These are phyloP conservation scores for Saccharomyces eubayanus DNA, from an alignment of 805 yeast genomes.

Conservation along the genomic window DNA sequence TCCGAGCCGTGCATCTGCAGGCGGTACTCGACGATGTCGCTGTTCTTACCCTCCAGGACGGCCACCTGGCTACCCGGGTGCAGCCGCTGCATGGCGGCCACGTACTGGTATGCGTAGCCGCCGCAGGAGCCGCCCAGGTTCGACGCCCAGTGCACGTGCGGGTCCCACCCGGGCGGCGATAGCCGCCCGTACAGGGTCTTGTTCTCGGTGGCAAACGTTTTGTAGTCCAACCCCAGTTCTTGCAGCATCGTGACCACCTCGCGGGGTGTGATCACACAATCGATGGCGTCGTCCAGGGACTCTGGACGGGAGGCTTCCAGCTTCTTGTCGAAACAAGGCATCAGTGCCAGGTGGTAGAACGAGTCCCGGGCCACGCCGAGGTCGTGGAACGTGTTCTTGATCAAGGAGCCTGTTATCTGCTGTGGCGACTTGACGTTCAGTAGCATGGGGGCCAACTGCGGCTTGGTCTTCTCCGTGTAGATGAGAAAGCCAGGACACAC, in stretches of 20 bases:
- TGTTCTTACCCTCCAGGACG: slow-evolving; percentile 57
- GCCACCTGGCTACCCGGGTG: slow-evolving; percentile 25
- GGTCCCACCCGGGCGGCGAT: slow-evolving; percentile 27
- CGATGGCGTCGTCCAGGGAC: slow-evolving; percentile 51
- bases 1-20: slow-evolving; percentile 38
- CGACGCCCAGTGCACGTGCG: slow-evolving; percentile 56
- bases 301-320: slow-evolving; percentile 79
- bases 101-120: slow-evolving; percentile 72
- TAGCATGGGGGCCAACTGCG: slow-evolving; percentile 62
- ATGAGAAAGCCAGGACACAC: slow-evolving; percentile 95
- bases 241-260: slow-evolving; percentile 70
- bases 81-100: slow-evolving; percentile 34
- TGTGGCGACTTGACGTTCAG: slow-evolving; percentile 83
- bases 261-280: slow-evolving; percentile 87
- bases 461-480: slow-evolving; percentile 93
- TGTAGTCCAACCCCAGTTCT: slow-evolving; percentile 40
- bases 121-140: slow-evolving; percentile 82
- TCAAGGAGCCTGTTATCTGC: slow-evolving; percentile 76
- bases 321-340: slow-evolving; percentile 98
- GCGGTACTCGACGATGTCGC: slow-evolving; percentile 65
- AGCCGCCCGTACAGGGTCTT: slow-evolving; percentile 4
- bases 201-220: slow-evolving; percentile 8
- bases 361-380: slow-evolving; percentile 22
- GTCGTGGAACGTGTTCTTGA: slow-evolving; percentile 46
- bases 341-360: slow-evolving; percentile 74